Percentiles rank a stretch among this genome's conserved stretches.
Evolutionary conservation across 2,329 filamentous ascomycete species (phyloP).

Genomic region (Nothomitra cinnamomea): DNA sequence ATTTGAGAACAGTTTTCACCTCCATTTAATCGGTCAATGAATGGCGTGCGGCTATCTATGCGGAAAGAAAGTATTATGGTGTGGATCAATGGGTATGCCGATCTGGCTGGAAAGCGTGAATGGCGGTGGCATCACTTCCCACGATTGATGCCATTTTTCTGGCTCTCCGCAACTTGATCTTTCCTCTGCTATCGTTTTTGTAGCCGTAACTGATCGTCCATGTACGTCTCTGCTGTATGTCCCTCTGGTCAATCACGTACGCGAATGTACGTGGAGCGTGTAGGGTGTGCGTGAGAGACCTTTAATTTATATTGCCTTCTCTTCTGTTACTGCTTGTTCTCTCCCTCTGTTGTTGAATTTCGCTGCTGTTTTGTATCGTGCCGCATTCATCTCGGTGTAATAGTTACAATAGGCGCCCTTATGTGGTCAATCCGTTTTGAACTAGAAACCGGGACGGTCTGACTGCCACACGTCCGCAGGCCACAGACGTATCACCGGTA

Average conservation of each 20-base stretch:
- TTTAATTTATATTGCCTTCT: slow-evolving; percentile 1
- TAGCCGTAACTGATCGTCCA: not conserved
- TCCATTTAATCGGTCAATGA: slow-evolving; percentile 2
- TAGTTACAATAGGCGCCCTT: slow-evolving; percentile 2
- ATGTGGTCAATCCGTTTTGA: not conserved
- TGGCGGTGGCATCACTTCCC: not conserved
- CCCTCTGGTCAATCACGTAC: not conserved
- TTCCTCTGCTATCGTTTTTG: not conserved
- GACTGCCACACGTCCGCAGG: too few species aligned
- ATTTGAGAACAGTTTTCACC: not conserved
- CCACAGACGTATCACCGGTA: too few species aligned
- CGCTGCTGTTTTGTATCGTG: not conserved
- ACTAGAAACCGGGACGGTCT: not conserved
- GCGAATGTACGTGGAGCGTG: not conserved
- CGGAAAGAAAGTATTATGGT: not conserved
- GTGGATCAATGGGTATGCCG: not conserved
- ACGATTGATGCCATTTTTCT: slow-evolving; percentile 1
- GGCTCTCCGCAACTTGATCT: slow-evolving; percentile 1
- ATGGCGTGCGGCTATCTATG: not conserved
- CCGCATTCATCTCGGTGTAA: slow-evolving; percentile 4
- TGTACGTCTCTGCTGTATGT: not conserved
- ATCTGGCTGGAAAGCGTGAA: not conserved
- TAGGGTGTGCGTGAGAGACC: not conserved
- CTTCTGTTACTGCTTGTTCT: slow-evolving; percentile 1
- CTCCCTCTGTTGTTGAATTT: not conserved